These are phyloP conservation scores for Coffea humblotiana DNA, from an alignment of 305 asterid species.

Conservation along the genomic window DNA sequence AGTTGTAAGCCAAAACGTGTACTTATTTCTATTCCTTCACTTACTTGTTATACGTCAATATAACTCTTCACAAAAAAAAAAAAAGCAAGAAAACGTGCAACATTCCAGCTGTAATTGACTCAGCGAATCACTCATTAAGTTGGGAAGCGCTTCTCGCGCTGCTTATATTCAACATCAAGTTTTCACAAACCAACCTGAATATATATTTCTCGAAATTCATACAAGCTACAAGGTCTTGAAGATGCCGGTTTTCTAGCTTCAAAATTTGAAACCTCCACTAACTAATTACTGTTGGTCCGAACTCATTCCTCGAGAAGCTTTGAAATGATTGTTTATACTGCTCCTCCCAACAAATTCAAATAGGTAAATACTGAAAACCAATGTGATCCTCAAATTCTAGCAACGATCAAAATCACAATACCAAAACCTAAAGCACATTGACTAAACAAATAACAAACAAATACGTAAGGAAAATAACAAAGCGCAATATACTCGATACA, in stretches of 20 bases:
- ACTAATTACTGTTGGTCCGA: neutral
- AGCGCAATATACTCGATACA: too few species aligned
- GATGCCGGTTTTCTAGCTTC: neutral
- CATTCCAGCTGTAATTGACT: neutral
- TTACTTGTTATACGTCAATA: neutral
- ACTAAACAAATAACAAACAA: neutral
- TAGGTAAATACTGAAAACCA: neutral
- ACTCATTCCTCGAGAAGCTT: neutral
- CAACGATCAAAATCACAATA: conserved; percentile 14
- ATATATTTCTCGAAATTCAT: neutral
- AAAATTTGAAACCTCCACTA: neutral
- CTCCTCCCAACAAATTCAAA: neutral
- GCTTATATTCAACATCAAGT: neutral
- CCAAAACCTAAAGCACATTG: conserved; percentile 27
- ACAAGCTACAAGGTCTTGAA: neutral
- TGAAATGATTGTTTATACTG: neutral
- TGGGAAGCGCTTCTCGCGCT: neutral
- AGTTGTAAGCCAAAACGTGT: neutral
- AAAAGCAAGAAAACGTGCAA: neutral
- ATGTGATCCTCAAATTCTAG: neutral
- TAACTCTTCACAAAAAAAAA: neutral
- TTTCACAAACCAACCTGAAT: neutral
- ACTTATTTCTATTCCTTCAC: neutral
- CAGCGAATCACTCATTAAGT: neutral
- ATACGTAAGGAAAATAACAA: neutral